Base-by-base conservation (phyloP, 768 basidiomycete genomes). In the Leccinum uliginosum region DNA sequence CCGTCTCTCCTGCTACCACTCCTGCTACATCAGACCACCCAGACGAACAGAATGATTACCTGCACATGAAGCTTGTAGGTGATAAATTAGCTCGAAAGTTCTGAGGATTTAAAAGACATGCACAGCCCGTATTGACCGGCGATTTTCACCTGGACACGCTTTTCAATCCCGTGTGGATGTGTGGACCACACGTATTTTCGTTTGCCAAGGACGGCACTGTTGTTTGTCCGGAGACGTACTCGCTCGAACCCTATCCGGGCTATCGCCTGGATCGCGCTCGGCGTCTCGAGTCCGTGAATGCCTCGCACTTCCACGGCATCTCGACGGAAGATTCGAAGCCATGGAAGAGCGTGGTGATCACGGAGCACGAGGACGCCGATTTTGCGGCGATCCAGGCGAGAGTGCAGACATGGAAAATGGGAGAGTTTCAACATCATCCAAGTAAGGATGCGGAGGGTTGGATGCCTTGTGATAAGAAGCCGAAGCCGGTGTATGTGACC, bases 91-190 rank as follows among this genome's bases (percentile, higher is more conserved):
- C 34, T 17, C 23, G 4, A 19, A 23, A 24, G 3, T 3, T 15
- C 1, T 4, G 14, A 10, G 6, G 4, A 4, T 19, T 62, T 4
- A 63, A 34, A 12, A 30, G 8, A 19, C 21, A 49, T 6, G 15
- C 3, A 1, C 24, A 61, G 56, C 30, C 44, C 23, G 23, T 5
- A 14, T 29, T 10, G 15, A 43, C 57, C 34, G 24, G 17, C 0
- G 68, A 86, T 82, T 67, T 84, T 78, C 62, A 81, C 77, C 29
- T 75, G 68, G 59, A 83, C 78, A 32, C 76, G 70, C 55, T 80
- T 78, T 49, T 75, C 71, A 51, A 76, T 59, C 34, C 62, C 61
- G 26, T 75, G 67, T 26, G 81, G 78, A 65, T 19, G 49, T 27
- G 58, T 0, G 54, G 61, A 3, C 59, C 60, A 14, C 11, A 59